Evolutionary conservation across 169 alveolate species (phyloP).

Genomic region (Eimeria zaria): DNA sequence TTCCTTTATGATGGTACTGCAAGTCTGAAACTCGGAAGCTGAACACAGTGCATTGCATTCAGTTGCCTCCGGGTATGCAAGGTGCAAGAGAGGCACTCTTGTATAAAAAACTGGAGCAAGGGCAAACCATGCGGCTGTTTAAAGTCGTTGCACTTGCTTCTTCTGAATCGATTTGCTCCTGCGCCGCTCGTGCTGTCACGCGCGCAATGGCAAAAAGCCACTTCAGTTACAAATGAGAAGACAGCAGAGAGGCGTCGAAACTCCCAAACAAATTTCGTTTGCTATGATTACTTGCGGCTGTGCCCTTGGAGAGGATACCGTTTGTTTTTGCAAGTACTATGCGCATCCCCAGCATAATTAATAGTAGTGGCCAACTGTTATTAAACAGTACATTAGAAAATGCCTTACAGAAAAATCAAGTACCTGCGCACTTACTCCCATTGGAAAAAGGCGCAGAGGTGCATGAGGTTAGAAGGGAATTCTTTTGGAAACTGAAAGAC

Average conservation of each 20-base stretch:
- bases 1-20: conserved; percentile 79
- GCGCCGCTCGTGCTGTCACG: background rate
- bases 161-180: background rate
- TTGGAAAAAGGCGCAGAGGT: background rate
- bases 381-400: no score
- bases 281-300: background rate
- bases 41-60: background rate
- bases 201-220: background rate
- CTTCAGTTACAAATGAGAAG: background rate
- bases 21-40: conserved; percentile 49
- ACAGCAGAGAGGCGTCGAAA: background rate
- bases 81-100: background rate
- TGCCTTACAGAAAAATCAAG: background rate
- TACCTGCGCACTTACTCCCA: background rate
- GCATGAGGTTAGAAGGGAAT: background rate
- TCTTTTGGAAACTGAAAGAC: background rate
- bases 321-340: background rate
- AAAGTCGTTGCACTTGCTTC: background rate
- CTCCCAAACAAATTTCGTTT: background rate
- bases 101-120: background rate
- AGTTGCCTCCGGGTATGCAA: background rate
- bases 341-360: background rate
- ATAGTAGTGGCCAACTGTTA: no score
- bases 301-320: background rate
- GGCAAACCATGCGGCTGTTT: background rate